These are phyloP conservation scores for Lumnitzera racemosa DNA, from an alignment of 345 rosid species.

Conservation along the genomic window DNA sequence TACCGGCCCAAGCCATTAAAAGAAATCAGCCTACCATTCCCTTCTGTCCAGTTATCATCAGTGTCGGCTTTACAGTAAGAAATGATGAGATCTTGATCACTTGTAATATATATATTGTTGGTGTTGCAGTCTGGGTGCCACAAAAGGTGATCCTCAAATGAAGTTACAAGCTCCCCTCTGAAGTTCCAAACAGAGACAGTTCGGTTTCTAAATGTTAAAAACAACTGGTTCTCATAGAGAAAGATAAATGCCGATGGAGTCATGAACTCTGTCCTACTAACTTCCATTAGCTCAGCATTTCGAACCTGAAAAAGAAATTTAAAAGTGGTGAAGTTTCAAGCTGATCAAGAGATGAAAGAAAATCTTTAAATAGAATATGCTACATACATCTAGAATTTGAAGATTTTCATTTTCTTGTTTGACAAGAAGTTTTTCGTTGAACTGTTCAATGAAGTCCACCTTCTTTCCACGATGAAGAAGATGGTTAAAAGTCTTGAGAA, in stretches of 20 bases:
- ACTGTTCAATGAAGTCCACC: conserved; percentile 97
- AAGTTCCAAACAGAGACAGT: conserved; percentile 95
- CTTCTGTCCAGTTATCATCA: conserved; percentile 88
- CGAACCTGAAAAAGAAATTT: conserved; percentile 46
- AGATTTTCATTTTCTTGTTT: conserved; percentile 98
- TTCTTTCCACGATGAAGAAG: conserved; percentile 90
- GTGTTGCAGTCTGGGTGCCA: conserved; percentile 99
- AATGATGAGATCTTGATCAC: conserved; percentile 95
- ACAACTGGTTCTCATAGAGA: conserved; percentile 89
- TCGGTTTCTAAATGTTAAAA: conserved; percentile 80
- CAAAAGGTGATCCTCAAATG: conserved; percentile 91
- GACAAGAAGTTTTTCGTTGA: conserved; percentile 97
- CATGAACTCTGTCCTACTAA: conserved; percentile 68
- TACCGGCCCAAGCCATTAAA: not conserved
- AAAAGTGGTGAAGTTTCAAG: not conserved
- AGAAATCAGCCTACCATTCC: conserved; percentile 43
- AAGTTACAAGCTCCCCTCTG: conserved; percentile 92
- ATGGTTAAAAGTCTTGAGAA: conserved; percentile 85
- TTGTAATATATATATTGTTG: conserved; percentile 89
- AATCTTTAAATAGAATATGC: not conserved
- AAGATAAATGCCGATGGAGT: conserved; percentile 96
- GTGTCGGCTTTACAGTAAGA: conserved; percentile 96
- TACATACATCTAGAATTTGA: conserved; percentile 89
- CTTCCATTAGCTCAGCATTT: conserved; percentile 76
- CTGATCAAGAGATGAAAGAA: not conserved